These are phyloP conservation scores for Ophiostoma sp. DNA, from an alignment of 2,329 filamentous ascomycete species.

Conservation along the genomic window DNA sequence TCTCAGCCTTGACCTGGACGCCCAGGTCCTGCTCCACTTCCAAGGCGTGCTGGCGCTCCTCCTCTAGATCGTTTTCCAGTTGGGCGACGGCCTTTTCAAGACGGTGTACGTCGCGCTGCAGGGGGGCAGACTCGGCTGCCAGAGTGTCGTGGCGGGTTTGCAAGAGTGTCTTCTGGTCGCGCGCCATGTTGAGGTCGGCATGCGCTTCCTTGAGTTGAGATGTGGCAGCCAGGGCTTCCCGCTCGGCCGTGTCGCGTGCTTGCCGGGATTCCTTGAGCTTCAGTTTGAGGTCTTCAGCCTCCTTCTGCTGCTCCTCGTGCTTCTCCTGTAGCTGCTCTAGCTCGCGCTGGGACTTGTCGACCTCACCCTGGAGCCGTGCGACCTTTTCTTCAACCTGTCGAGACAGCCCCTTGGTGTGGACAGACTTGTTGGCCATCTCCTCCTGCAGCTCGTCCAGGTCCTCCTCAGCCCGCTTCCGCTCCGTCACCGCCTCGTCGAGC, in stretches of 20 bases:
- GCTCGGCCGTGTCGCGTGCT: slow-evolving; percentile 45
- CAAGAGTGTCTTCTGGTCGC: slow-evolving; percentile 67
- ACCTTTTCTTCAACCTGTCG: slow-evolving; percentile 74
- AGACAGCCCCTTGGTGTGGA: slow-evolving; percentile 71
- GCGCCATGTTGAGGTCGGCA: slow-evolving; percentile 58
- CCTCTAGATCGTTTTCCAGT: slow-evolving; percentile 50
- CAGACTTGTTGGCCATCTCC: slow-evolving; percentile 76
- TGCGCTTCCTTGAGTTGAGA: slow-evolving; percentile 57
- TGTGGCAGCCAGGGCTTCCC: slow-evolving; percentile 43
- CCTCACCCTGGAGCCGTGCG: slow-evolving; percentile 64
- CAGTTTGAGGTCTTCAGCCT: slow-evolving; percentile 48
- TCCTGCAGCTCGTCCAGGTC: slow-evolving; percentile 69
- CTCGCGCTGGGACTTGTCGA: slow-evolving; percentile 54
- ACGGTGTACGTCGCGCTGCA: slow-evolving; percentile 63
- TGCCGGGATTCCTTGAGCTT: slow-evolving; percentile 47
- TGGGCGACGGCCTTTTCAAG: slow-evolving; percentile 50
- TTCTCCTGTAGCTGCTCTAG: slow-evolving; percentile 55
- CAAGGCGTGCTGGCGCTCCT: slow-evolving; percentile 58
- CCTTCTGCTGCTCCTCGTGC: slow-evolving; percentile 47
- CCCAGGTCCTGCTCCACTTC: slow-evolving; percentile 63
- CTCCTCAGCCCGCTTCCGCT: slow-evolving; percentile 58
- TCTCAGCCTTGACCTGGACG: slow-evolving; percentile 48
- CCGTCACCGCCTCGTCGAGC: slow-evolving; percentile 52
- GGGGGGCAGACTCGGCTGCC: slow-evolving; percentile 62
- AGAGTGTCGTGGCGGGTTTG: slow-evolving; percentile 69